Evolutionary conservation across 1,284 basidiomycete species (phyloP).

Genomic region (Tetrapyrgos nigripes): DNA sequence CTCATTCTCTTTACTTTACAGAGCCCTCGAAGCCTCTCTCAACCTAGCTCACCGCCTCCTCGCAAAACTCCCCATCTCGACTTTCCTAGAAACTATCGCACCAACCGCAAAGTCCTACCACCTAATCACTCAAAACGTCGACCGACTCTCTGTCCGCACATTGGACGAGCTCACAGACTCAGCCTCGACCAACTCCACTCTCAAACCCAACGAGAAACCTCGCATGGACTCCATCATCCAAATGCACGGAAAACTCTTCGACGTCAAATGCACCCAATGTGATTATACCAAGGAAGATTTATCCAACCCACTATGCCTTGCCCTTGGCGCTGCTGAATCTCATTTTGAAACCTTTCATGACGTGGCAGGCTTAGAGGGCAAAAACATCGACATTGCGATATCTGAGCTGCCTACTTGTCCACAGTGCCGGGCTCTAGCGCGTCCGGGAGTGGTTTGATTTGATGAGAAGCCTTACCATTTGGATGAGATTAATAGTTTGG

Average conservation of each 20-base stretch:
- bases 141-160: constrained; percentile 36
- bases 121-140: constrained; percentile 42
- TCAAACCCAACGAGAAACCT: constrained; percentile 3
- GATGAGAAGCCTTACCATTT: constrained; percentile 37
- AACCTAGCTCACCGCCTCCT: constrained; percentile 39
- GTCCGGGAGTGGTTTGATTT: constrained; percentile 56
- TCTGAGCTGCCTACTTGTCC: constrained; percentile 42
- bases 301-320: constrained; percentile 39
- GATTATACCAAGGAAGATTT: constrained; percentile 22
- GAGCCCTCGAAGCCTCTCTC: constrained; percentile 34
- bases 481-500: constrained; percentile 39
- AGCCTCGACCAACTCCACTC: constrained; percentile 9
- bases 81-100: constrained; percentile 25
- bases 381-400: constrained; percentile 14
- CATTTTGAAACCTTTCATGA: constrained; percentile 33
- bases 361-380: constrained; percentile 30
- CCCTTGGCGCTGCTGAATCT: no score
- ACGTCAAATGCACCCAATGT: constrained; percentile 46
- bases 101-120: constrained; percentile 26
- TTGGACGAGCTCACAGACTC: constrained; percentile 20
- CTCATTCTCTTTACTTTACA: constrained; percentile 22
- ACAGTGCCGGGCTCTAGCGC: constrained; percentile 38
- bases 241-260: constrained; percentile 55
- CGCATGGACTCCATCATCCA: constrained; percentile 40
- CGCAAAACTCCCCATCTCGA: constrained; percentile 32